A percentile compares a stretch with the other conserved stretches of the same genome.
Conservation (phyloP, 1,139 yeast species). For the Pichia sp. region DNA sequence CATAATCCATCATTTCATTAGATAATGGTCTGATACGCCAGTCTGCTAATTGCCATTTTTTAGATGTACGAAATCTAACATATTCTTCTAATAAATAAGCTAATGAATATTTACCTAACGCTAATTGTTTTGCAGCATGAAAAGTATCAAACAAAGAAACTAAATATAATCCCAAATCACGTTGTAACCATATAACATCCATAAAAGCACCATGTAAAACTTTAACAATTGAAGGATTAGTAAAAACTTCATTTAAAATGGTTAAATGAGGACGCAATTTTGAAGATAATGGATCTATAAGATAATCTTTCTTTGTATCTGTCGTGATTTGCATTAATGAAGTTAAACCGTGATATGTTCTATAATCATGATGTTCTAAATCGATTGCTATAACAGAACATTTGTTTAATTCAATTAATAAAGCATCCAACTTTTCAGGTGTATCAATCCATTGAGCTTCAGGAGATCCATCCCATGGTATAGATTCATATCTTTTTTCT, state of each 20-base stretch:
- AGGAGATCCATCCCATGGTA: constrained; percentile 58
- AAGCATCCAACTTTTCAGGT: constrained; percentile 41
- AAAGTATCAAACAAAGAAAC: constrained; percentile 90
- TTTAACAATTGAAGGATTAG: constrained; percentile 75
- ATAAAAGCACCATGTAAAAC: constrained; percentile 95
- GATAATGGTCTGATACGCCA: constrained; percentile 92
- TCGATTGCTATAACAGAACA: constrained; percentile 83
- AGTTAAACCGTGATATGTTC: constrained; percentile 86
- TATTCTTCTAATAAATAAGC: constrained; percentile 77
- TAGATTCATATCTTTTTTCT: constrained; percentile 43
- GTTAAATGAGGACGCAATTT: constrained; percentile 67
- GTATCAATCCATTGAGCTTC: constrained; percentile 70
- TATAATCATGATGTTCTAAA: constrained; percentile 90
- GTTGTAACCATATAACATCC: constrained; percentile 96
- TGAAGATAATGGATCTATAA: constrained; percentile 54
- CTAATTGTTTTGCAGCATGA: constrained; percentile 76
- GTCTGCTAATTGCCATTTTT: constrained; percentile 92
- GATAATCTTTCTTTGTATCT: constrained; percentile 37
- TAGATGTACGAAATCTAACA: constrained; percentile 83
- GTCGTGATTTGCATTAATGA: constrained; percentile 92
- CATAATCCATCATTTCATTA: constrained; percentile 73
- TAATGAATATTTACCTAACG: constrained; percentile 75
- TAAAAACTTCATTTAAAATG: constrained; percentile 63
- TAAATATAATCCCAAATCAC: constrained; percentile 87
- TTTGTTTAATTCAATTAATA: constrained; percentile 49